phyloP scores from a whole-genome alignment of 1,284 basidiomycete species.

The Abortiporus biennis region DNA sequence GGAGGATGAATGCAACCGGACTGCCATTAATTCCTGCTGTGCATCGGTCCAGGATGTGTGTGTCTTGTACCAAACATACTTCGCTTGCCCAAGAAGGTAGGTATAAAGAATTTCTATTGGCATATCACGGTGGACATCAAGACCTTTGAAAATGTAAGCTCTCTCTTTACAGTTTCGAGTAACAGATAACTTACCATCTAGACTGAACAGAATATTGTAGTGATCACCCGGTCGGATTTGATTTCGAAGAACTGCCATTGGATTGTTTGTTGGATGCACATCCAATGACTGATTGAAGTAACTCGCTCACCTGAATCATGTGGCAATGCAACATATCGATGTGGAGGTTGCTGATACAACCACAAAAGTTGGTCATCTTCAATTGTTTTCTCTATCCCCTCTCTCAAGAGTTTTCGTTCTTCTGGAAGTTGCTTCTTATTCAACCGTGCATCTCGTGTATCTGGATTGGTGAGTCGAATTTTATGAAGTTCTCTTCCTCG shows the following conservation, averaged over 20 bases:
- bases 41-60: conserved; percentile 17
- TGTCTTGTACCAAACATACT: conserved; percentile 30
- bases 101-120: conserved; percentile 32
- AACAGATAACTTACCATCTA: not conserved
- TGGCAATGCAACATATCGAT: conserved; percentile 11
- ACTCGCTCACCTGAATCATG: conserved; percentile 14
- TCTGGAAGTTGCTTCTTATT: conserved; percentile 11
- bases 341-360: conserved; percentile 20
- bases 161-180: not conserved
- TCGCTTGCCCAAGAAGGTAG: conserved; percentile 29
- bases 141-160: conserved; percentile 1
- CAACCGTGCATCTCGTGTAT: conserved; percentile 8
- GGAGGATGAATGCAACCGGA: conserved; percentile 21
- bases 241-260: conserved; percentile 4
- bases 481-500: conserved; percentile 16
- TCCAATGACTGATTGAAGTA: too few species aligned
- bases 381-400: conserved; percentile 15
- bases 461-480: conserved; percentile 1
- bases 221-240: conserved; percentile 19
- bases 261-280: too few species aligned
- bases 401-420: conserved; percentile 12
- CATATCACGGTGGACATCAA: conserved; percentile 30
- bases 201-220: conserved; percentile 18
- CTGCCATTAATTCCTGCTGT: conserved; percentile 20
- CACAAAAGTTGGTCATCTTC: conserved; percentile 21